Evolutionary conservation across 2,329 filamentous ascomycete genomes (phyloP).

Genomic region (Exophiala calicioides): DNA sequence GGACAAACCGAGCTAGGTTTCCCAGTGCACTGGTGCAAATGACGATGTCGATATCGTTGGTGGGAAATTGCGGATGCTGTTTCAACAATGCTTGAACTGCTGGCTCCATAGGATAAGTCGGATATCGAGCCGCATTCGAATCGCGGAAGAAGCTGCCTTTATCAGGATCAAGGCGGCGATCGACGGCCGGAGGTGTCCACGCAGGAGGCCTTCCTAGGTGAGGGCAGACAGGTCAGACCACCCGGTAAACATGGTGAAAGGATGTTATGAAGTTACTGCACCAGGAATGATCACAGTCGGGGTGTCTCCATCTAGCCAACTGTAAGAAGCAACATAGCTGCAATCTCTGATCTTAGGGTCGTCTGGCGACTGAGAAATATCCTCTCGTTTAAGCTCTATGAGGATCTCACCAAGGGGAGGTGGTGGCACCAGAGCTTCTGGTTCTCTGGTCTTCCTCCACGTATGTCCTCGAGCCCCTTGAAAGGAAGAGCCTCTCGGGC

Average conservation of each 20-base stretch:
- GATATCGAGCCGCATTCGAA: slow-evolving; percentile 39
- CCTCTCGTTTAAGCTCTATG: slow-evolving; percentile 5
- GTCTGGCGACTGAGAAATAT: slow-evolving; percentile 1
- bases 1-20: slow-evolving; percentile 52
- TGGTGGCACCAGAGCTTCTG: too few species aligned
- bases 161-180: slow-evolving; percentile 45
- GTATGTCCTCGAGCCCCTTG: too few species aligned
- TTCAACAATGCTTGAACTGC: slow-evolving; percentile 31
- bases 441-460: too few species aligned
- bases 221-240: slow-evolving; percentile 6
- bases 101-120: slow-evolving; percentile 39
- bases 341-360: slow-evolving; percentile 40
- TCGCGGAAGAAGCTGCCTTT: slow-evolving; percentile 49
- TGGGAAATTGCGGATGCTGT: slow-evolving; percentile 39
- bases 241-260: slow-evolving; percentile 4
- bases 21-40: slow-evolving; percentile 55
- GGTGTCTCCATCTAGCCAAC: slow-evolving; percentile 45
- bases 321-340: slow-evolving; percentile 54
- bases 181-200: slow-evolving; percentile 49
- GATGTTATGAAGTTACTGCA: slow-evolving; percentile 31
- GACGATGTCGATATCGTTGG: slow-evolving; percentile 54
- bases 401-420: slow-evolving; percentile 1
- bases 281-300: slow-evolving; percentile 51
- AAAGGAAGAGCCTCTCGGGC: too few species aligned
- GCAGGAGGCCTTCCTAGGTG: slow-evolving; percentile 50